A percentile compares a stretch with the other conserved stretches of the same genome.
These are phyloP conservation scores for Sideroxylon spinosum DNA, from an alignment of 179 eudicot genomes.

Conservation along the genomic window DNA sequence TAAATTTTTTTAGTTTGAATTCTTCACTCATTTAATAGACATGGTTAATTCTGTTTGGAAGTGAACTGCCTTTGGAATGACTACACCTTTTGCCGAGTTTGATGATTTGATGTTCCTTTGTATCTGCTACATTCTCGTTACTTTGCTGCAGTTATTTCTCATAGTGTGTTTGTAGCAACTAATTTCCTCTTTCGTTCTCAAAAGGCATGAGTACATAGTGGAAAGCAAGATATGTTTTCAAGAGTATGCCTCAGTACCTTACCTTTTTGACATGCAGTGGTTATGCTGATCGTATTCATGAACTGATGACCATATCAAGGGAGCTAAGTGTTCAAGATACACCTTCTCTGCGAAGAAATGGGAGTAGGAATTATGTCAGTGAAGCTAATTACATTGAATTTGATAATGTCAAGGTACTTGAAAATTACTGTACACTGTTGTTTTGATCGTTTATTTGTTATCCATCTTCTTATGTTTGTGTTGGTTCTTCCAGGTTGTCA, in stretches of 20 bases:
- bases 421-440: not conserved
- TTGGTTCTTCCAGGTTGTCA: conserved; percentile 68
- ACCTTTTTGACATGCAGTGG: conserved; percentile 59
- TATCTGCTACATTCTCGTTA: conserved; percentile 3
- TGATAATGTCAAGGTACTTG: conserved; percentile 75
- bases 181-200: not conserved
- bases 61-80: not conserved
- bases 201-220: not conserved
- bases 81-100: not conserved
- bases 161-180: not conserved
- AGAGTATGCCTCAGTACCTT: not conserved
- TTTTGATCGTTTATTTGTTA: not conserved
- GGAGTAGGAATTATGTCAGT: conserved; percentile 69
- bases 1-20: not conserved
- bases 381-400: conserved; percentile 93
- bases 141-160: not conserved
- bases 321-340: conserved; percentile 64
- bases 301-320: conserved; percentile 73
- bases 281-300: conserved; percentile 98
- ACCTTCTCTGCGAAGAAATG: conserved; percentile 57
- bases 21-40: not conserved
- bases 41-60: not conserved
- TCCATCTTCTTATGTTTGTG: not conserved
- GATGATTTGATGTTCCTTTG: not conserved
- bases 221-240: conserved; percentile 9